phyloP scores from a whole-genome alignment of 305 asterid species.

The Fraxinus ornus region DNA sequence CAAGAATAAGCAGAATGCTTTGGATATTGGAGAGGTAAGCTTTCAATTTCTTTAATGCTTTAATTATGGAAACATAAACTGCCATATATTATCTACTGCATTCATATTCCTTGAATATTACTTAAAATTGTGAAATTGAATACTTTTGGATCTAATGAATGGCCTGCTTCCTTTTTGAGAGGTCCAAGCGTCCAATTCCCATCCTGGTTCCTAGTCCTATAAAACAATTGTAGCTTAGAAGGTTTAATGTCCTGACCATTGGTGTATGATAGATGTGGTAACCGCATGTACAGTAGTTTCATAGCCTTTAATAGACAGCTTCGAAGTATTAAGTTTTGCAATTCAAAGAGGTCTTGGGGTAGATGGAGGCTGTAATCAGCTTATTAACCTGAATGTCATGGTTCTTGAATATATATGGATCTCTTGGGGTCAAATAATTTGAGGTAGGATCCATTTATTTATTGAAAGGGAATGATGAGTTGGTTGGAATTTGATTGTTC shows the following conservation, averaged over 20 bases:
- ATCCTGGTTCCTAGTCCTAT: neutral
- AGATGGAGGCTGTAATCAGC: neutral
- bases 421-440: neutral
- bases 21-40: conserved; percentile 73
- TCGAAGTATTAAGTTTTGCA: neutral
- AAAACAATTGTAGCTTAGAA: neutral
- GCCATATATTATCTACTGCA: neutral
- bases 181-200: neutral
- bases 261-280: neutral
- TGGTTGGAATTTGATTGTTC: neutral
- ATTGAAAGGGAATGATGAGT: neutral
- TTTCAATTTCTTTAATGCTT: conserved; percentile 9
- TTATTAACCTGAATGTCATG: neutral
- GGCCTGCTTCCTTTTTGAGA: neutral
- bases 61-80: conserved; percentile 9
- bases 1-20: conserved; percentile 59
- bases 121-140: neutral
- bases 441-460: neutral
- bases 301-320: neutral
- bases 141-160: neutral
- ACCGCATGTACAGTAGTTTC: neutral
- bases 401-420: neutral
- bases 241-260: neutral
- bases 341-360: neutral
- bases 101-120: neutral